These are phyloP conservation scores for Oxyria digyna DNA, from an alignment of 148 eudicot species.

Conservation along the genomic window DNA sequence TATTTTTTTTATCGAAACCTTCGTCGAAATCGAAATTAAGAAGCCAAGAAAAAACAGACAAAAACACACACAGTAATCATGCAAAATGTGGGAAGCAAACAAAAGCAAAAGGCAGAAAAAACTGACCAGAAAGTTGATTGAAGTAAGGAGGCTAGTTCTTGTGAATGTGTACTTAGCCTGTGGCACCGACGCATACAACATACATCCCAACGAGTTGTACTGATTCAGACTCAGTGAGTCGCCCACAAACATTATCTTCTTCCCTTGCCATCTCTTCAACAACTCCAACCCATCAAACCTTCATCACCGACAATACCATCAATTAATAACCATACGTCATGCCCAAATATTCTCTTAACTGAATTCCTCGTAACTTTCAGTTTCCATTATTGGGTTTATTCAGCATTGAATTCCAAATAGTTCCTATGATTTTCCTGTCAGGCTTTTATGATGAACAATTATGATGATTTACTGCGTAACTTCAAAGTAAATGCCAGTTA, in stretches of 20 bases:
- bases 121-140: slow-evolving; percentile 63
- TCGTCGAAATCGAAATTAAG: too few relatives aligned
- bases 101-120: not conserved
- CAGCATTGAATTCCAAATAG: not conserved
- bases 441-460: not conserved
- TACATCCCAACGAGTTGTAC: slow-evolving; percentile 77
- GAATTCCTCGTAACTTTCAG: not conserved
- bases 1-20: too few relatives aligned
- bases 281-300: slow-evolving; percentile 74
- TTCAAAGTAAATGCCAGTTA: not conserved
- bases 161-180: slow-evolving; percentile 27
- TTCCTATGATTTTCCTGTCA: not conserved
- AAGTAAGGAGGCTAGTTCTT: slow-evolving; percentile 25
- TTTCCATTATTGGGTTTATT: not conserved
- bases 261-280: slow-evolving; percentile 54
- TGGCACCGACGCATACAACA: slow-evolving; percentile 73
- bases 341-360: not conserved
- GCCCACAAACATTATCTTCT: slow-evolving; percentile 95
- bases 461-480: not conserved
- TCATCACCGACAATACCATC: not conserved
- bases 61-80: not conserved
- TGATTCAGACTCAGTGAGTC: slow-evolving; percentile 92
- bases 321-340: not conserved
- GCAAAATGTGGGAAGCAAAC: not conserved
- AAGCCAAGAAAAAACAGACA: not conserved